A percentile compares a stretch with the other conserved stretches of the same genome.
Conservation (phyloP, 352 stramenopile species). For the Globisporangium okanoganense region DNA sequence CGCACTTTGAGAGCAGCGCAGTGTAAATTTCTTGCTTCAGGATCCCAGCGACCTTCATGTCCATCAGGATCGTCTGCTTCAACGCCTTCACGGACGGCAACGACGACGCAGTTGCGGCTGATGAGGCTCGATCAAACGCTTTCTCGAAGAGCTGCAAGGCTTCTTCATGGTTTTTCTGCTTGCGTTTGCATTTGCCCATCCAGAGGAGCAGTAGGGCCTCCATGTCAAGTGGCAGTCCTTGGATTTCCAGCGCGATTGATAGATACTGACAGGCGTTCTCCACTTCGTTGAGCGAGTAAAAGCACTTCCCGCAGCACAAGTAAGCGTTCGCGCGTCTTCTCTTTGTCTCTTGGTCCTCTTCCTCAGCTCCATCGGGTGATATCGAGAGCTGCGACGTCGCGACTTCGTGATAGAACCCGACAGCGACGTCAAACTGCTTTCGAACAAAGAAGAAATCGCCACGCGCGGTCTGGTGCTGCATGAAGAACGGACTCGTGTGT, state of each 20-base stretch:
- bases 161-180: conserved; percentile 46
- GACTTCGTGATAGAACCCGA: conserved; percentile 49
- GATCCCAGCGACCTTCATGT: conserved; percentile 61
- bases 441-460: conserved; percentile 58
- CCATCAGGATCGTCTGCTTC: conserved; percentile 51
- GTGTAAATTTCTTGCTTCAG: conserved; percentile 44
- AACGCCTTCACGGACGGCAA: conserved; percentile 31
- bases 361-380: not conserved
- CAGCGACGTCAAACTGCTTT: conserved; percentile 50
- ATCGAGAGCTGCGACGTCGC: conserved; percentile 15
- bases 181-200: conserved; percentile 60
- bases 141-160: conserved; percentile 41
- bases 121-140: conserved; percentile 47
- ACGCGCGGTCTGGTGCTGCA: conserved; percentile 52
- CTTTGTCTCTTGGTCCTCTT: conserved; percentile 37
- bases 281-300: conserved; percentile 46
- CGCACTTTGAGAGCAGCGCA: conserved; percentile 28
- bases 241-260: conserved; percentile 33
- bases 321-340: conserved; percentile 39
- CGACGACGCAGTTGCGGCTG: conserved; percentile 27
- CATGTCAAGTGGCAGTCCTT: conserved; percentile 28
- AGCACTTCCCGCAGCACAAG: conserved; percentile 57
- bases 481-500: conserved; percentile 40
- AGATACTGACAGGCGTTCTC: conserved; percentile 44
- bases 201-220: conserved; percentile 55